These are phyloP conservation scores for Heteromeles arbutifolia DNA, from an alignment of 306 rosid genomes.

Conservation along the genomic window DNA sequence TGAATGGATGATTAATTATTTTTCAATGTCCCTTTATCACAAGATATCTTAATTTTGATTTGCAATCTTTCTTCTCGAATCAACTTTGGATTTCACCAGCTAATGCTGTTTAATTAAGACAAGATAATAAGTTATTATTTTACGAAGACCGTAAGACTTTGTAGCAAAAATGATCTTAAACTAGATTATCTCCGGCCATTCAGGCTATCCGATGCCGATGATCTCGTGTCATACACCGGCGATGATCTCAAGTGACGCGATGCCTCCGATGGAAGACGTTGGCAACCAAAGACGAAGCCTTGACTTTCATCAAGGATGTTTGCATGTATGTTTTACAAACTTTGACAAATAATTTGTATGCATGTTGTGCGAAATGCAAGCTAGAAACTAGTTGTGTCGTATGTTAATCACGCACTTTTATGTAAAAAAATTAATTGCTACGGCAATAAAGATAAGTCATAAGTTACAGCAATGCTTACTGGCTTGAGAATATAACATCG, in stretches of 20 bases:
- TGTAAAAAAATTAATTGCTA: no score
- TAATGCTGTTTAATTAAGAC: not conserved
- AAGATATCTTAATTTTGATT: not conserved
- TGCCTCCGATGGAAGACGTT: constrained; percentile 31
- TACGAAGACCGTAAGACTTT: not conserved
- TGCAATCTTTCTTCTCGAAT: not conserved
- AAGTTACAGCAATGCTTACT: no score
- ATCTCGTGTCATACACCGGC: constrained; percentile 51
- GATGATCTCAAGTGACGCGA: constrained; percentile 38
- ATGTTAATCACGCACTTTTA: no score
- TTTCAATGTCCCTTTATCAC: not conserved
- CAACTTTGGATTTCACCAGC: not conserved
- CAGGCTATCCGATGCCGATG: constrained; percentile 41
- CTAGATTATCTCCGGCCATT: constrained; percentile 31
- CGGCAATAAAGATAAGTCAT: no score
- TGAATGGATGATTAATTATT: no score
- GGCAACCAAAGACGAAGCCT: constrained; percentile 45
- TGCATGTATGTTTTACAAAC: constrained; percentile 13
- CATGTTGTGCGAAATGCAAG: not conserved
- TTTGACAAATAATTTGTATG: no score
- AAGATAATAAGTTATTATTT: not conserved
- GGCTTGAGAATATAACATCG: no score
- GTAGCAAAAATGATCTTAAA: not conserved
- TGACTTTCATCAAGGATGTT: constrained; percentile 42
- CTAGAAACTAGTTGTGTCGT: not conserved